These are phyloP conservation scores for Septoria petroselini DNA, from an alignment of 2,329 filamentous ascomycete genomes.

Conservation along the genomic window DNA sequence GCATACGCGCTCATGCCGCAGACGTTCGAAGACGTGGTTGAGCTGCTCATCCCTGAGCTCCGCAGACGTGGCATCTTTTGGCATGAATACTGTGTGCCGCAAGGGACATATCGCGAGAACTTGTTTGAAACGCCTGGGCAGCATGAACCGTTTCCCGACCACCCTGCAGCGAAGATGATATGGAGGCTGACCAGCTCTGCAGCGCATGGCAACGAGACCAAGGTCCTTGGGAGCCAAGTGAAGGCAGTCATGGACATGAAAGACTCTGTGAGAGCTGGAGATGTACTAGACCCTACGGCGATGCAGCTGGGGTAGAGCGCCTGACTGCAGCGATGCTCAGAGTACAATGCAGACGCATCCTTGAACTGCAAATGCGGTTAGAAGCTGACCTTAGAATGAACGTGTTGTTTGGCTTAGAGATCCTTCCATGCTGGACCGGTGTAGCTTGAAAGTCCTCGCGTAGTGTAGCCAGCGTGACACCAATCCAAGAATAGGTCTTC, in stretches of 20 bases:
- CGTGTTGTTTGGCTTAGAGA: no score
- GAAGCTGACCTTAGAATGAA: no score
- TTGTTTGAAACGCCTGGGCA: conserved; percentile 54
- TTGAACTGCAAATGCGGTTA: no score
- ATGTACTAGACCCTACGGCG: conserved; percentile 17
- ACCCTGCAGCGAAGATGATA: conserved; percentile 51
- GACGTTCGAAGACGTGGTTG: conserved; percentile 65
- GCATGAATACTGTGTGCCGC: conserved; percentile 53
- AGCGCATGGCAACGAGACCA: conserved; percentile 1
- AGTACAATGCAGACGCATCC: not conserved
- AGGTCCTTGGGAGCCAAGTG: not conserved
- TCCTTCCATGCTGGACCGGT: not conserved
- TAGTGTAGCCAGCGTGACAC: not conserved
- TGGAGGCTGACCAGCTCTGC: conserved; percentile 28
- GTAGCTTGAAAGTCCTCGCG: not conserved
- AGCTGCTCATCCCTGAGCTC: conserved; percentile 64
- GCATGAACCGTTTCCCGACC: conserved; percentile 51
- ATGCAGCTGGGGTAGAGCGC: conserved; percentile 16
- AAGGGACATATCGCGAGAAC: conserved; percentile 61
- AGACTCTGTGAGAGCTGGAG: conserved; percentile 4
- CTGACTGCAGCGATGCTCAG: not conserved
- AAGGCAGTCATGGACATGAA: conserved; percentile 12
- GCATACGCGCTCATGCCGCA: conserved; percentile 66
- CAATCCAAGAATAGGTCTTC: not conserved
- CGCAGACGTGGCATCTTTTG: conserved; percentile 57